phyloP scores from a whole-genome alignment of 441 rosid genomes.

The Daphne laureola region DNA sequence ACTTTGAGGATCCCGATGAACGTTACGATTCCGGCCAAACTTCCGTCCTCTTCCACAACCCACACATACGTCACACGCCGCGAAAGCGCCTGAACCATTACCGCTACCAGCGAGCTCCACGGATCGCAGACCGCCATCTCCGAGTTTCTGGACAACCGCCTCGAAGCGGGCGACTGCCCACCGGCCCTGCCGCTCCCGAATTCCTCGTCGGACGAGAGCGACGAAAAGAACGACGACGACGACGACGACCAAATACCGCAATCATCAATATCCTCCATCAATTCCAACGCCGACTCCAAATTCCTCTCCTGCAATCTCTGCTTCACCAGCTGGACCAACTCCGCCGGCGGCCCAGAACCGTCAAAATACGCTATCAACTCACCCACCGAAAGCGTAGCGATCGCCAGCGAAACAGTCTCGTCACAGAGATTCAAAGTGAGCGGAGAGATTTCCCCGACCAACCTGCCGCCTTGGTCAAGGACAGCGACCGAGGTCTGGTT shows the following conservation, averaged over 20 bases:
- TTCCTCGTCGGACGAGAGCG: constrained; percentile 45
- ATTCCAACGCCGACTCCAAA: constrained; percentile 26
- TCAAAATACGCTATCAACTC: constrained; percentile 59
- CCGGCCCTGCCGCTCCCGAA: constrained; percentile 19
- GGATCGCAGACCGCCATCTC: constrained; percentile 47
- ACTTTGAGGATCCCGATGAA: constrained; percentile 45
- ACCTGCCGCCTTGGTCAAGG: constrained; percentile 15
- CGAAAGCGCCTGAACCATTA: constrained; percentile 64
- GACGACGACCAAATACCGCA: constrained; percentile 16
- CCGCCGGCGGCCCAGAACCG: constrained; percentile 45
- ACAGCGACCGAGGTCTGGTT: constrained; percentile 31
- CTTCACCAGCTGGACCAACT: constrained; percentile 33
- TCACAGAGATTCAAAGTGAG: constrained; percentile 23
- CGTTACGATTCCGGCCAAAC: constrained; percentile 47
- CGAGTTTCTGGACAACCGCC: constrained; percentile 29
- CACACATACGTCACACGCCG: constrained; percentile 51
- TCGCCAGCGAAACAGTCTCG: constrained; percentile 33
- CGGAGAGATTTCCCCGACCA: constrained; percentile 38
- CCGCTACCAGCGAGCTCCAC: constrained; percentile 60
- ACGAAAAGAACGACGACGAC: constrained; percentile 16
- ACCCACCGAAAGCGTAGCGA: constrained; percentile 46
- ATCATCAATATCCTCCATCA: constrained; percentile 45
- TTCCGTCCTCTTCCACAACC: constrained; percentile 54
- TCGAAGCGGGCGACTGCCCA: constrained; percentile 21
- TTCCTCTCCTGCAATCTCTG: constrained; percentile 41